These are phyloP conservation scores for Rhodotorula babjevae DNA, from an alignment of 768 basidiomycete species.

Conservation along the genomic window DNA sequence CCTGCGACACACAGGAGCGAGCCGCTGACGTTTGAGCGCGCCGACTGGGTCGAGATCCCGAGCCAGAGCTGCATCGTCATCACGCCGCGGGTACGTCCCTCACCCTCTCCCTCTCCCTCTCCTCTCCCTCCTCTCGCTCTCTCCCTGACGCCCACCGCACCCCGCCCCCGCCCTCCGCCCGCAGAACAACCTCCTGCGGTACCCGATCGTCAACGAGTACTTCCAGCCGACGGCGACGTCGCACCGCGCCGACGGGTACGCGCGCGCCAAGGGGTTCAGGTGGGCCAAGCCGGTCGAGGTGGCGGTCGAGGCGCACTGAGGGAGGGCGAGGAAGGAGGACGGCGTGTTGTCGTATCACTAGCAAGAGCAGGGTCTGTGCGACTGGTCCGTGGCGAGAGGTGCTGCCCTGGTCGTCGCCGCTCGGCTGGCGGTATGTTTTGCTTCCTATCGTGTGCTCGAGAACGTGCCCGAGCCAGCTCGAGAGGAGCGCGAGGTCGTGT, in stretches of 20 bases:
- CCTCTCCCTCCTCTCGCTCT: too few relatives aligned
- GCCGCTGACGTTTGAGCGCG: conserved; percentile 87
- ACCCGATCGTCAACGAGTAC: conserved; percentile 89
- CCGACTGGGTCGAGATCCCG: conserved; percentile 99
- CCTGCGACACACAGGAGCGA: conserved; percentile 57
- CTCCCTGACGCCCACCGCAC: too few relatives aligned
- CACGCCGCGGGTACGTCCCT: conserved; percentile 71
- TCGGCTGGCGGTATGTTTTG: too few relatives aligned
- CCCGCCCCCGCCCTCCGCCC: too few relatives aligned
- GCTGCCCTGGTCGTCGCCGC: too few relatives aligned
- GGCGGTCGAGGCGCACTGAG: conserved; percentile 1
- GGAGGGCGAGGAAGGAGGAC: too few relatives aligned
- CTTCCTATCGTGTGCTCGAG: too few relatives aligned
- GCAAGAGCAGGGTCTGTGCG: too few relatives aligned
- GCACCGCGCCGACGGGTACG: conserved; percentile 25
- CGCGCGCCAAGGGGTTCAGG: conserved; percentile 32
- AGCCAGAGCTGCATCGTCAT: conserved; percentile 94
- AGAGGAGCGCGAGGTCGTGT: too few relatives aligned
- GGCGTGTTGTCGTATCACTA: background rate
- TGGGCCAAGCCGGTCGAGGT: background rate
- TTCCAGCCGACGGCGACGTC: conserved; percentile 58
- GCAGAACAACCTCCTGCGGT: conserved; percentile 72
- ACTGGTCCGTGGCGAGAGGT: too few relatives aligned
- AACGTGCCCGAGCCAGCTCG: too few relatives aligned
- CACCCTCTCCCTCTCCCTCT: background rate